Evolutionary conservation across 768 basidiomycete genomes (phyloP), one percentile per base, ranked within the genome.

Genomic region (Mycena galopus): DNA sequence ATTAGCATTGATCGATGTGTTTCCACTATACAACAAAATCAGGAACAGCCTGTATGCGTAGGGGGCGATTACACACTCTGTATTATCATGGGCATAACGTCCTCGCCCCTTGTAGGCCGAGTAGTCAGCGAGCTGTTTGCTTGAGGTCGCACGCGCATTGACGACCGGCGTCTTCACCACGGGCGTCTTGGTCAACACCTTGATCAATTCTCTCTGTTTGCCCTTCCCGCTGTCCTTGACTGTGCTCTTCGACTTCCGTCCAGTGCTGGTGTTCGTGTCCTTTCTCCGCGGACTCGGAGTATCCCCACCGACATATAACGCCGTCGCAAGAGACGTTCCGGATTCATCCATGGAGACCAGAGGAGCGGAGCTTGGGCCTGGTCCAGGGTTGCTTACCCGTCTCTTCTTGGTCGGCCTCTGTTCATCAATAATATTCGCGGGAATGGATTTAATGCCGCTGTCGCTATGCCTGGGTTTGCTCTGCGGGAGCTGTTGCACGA

Each of bases 1-100:
- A 11, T 80, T 78, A 30, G 87, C 82, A 69, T 86, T 88, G 75
- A 88, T 86, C 8, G 84, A 83, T 29, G 73, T 75, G 27, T 78
- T 72, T 70, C 55, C 77, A 14, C 65, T 66, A 39, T 10, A 14
- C 17, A 25, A 27, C 25, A n/a, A 27, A 39, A 25, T 23, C 37
- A 37, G 39, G 21, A 27, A 56, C 29, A 4, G 27, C 11, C 42
- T 25, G 3, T 4, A 33, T 30, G 33, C 23, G n/a, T 0, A 53
- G n/a, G 39, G 21, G 14, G 23, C 16, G 10, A n/a, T 56, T 21
- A 62, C 69, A n/a, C 61, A 74, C 73, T 29, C 51, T 23, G 63
- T 12, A 29, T 51, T 55, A 58, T 53, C 70, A 70, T 78, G 80
- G 4, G 81, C 83, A 47, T 86, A 85, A 71, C 85, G 78, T 39